Conservation (phyloP, 257 asterid genomes). For the Solanum chilense region DNA sequence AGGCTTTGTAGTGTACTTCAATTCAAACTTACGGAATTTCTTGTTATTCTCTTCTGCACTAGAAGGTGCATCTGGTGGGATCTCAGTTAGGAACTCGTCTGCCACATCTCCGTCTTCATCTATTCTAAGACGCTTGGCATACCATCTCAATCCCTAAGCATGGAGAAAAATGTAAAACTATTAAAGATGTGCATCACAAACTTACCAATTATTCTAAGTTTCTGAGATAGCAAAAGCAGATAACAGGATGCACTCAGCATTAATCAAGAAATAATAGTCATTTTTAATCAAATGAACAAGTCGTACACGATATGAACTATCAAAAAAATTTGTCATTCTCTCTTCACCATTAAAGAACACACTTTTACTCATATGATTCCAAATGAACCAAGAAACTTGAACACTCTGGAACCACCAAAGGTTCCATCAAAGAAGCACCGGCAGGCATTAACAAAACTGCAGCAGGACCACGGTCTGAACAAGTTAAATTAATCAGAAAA, state of each 20-base stretch:
- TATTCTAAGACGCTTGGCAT: slow-evolving; percentile 59
- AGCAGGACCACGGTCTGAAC: not conserved
- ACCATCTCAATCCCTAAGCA: slow-evolving; percentile 87
- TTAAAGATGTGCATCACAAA: not conserved
- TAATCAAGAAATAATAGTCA: not conserved
- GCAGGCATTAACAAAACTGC: not conserved
- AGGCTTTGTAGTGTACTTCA: slow-evolving; percentile 45
- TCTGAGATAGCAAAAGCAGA: not conserved
- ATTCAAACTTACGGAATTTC: slow-evolving; percentile 46
- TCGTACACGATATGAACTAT: not conserved
- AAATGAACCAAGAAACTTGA: not conserved
- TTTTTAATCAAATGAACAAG: not conserved
- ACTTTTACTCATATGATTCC: not conserved
- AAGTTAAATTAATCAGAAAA: not conserved
- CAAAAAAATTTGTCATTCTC: not conserved
- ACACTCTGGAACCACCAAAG: not conserved
- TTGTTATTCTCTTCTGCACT: slow-evolving; percentile 17
- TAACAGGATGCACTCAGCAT: not conserved
- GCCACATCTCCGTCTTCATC: slow-evolving; percentile 99
- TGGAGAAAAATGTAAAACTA: not conserved
- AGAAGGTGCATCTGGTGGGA: slow-evolving; percentile 14
- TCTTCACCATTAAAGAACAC: not conserved
- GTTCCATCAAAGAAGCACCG: not conserved
- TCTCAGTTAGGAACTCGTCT: slow-evolving; percentile 79
- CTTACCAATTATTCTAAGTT: not conserved